Conservation (phyloP, 2,329 filamentous ascomycete species). For the Calonectria fujianensis region DNA sequence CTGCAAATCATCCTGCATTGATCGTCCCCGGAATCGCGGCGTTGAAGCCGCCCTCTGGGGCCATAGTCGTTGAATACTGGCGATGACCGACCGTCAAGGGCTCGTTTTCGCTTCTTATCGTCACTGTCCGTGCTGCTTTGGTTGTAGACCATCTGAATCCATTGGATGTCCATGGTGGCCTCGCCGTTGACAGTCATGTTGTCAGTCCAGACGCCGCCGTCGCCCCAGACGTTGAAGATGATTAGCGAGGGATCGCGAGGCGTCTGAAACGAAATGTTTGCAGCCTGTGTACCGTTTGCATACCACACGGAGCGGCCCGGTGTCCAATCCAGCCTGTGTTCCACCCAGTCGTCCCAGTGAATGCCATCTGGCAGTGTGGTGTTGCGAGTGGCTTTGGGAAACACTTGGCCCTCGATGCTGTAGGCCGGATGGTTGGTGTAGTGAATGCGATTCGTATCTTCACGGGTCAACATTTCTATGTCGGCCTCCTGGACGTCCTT, state of each 20-base stretch:
- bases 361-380: constrained; percentile 65
- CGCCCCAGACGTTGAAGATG: constrained; percentile 77
- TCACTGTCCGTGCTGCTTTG: constrained; percentile 52
- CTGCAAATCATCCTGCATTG: constrained; percentile 58
- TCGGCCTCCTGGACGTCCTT: constrained; percentile 69
- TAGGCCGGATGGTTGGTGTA: constrained; percentile 78
- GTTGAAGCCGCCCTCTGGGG: constrained; percentile 59
- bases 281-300: constrained; percentile 69
- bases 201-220: constrained; percentile 76
- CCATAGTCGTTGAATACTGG: constrained; percentile 37
- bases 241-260: constrained; percentile 71
- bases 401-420: constrained; percentile 64
- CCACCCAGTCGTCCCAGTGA: constrained; percentile 74
- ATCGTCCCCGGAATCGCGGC: constrained; percentile 47
- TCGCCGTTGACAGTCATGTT: constrained; percentile 71
- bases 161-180: constrained; percentile 76
- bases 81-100: constrained; percentile 1
- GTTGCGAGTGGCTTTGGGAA: constrained; percentile 68
- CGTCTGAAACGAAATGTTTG: constrained; percentile 73
- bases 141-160: constrained; percentile 77
- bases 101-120: constrained; percentile 31
- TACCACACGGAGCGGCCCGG: constrained; percentile 73
- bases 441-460: constrained; percentile 66
- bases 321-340: constrained; percentile 77
- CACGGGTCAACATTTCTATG: constrained; percentile 71